Evolutionary conservation across 2,329 filamentous ascomycete species (phyloP), one percentile per base, ranked within the genome.

Genomic region (Alternaria sp.): DNA sequence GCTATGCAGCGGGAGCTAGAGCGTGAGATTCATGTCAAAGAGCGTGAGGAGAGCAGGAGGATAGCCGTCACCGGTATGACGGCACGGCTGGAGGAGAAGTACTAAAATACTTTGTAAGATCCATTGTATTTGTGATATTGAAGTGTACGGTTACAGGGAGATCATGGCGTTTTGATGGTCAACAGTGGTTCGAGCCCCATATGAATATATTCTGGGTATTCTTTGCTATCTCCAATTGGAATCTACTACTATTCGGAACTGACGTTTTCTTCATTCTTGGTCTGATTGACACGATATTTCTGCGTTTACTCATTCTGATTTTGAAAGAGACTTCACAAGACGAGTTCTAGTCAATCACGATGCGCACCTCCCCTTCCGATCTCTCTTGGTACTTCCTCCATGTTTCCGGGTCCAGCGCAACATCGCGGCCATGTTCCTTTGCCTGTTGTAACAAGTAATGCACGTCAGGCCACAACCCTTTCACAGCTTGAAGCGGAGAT

Each of bases 31-130:
- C 65, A 69, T 55, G 31, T 62, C 3, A 36, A 36, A 21, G 50
- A 71, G 57, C 62, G 68, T 34, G 65, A 65, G 55, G 56, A 42
- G 17, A 46, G 39, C 11, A 54, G 46, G 51, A 59, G 58, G 45
- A 67, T 61, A 1, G 26, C 49, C 4, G 62, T 78, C 8, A 71
- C 63, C 14, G 76, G 76, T 9, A 74, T 76, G 75, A 75, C 71
- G 39, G 70, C 68, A 7, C 36, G 61, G 31, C 49, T 78, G 45
- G 74, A 77, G 60, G 70, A 77, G 59, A 71, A 72, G 51, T 70
- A 73, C 39, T 73, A 45, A 42, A 14, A n/a, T 31, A 33, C 14
- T 44, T 9, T 54, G 36, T 56, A 52, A 31, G 33, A 52, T 56
- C 17, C 42, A 36, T 39, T 36, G 40, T 54, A 36, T 48, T 37